These are phyloP conservation scores for Didymella arachidicola DNA, from an alignment of 2,329 filamentous ascomycete species.

Conservation along the genomic window DNA sequence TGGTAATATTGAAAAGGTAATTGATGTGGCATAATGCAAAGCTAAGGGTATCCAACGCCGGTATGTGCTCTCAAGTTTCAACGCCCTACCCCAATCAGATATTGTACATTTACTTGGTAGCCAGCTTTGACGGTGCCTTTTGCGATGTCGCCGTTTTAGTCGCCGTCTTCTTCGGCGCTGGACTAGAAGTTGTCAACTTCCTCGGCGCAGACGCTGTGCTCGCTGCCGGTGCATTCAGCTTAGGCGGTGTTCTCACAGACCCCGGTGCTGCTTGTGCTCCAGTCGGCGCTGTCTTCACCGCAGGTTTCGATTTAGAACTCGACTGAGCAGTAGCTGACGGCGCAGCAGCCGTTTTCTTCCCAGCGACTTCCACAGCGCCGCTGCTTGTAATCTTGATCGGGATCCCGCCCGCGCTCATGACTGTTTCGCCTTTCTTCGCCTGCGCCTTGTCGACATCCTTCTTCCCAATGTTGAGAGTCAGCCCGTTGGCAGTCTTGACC, in stretches of 20 bases:
- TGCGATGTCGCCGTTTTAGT: neutral
- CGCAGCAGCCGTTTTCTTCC: conserved; percentile 22
- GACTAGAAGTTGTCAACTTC: conserved; percentile 3
- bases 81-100: conserved; percentile 1
- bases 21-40: neutral
- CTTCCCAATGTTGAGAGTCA: conserved; percentile 42
- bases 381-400: conserved; percentile 45
- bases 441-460: conserved; percentile 45
- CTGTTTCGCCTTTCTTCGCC: conserved; percentile 34
- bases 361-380: conserved; percentile 32
- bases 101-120: conserved; percentile 10
- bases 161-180: conserved; percentile 3
- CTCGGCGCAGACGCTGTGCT: neutral
- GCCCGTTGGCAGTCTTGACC: conserved; percentile 40
- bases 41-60: conserved; percentile 21
- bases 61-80: neutral
- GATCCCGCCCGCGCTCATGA: conserved; percentile 42
- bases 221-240: conserved; percentile 1
- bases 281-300: too few relatives aligned
- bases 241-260: conserved; percentile 12
- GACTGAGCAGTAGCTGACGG: conserved; percentile 1
- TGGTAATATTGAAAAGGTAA: too few relatives aligned
- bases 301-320: neutral
- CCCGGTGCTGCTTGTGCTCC: too few relatives aligned
- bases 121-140: conserved; percentile 9